Base-by-base conservation (phyloP, 768 basidiomycete species). In the Dentipellis sp. region DNA sequence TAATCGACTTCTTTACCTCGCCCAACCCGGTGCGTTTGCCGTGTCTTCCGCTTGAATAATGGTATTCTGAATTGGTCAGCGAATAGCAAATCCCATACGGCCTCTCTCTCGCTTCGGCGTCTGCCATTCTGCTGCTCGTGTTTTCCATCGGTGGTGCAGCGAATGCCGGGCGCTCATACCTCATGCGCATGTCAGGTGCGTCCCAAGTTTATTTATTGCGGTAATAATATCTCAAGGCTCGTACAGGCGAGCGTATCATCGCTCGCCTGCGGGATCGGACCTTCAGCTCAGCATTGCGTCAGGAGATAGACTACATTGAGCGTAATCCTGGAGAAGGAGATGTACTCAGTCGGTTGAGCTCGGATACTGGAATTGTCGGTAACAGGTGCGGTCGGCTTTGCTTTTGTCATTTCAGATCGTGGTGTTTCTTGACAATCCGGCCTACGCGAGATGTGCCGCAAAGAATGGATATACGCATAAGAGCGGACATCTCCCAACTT, bases 301-400 rank as follows among this genome's bases (percentile, higher is more conserved):
- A 97, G 69, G 94, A 97, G 68, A 86, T 95, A 23, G 93, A 95
- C 67, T 94, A 84, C 68, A 90, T 94, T 6, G 94, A 97, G 68
- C 81, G 80, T 38, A 91, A 91, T 11, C 40, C 40, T 6, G 47
- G 47, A 2, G 92, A 94, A 59, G 95, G 95, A 8, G 95, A 99
- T 67, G 89, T 97, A 9, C 74, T 97, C 46, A 94, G 92, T 68
- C 75, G 95, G 55, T 75, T 98, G 35, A 93, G 89, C 56, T 87
- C 86, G 1, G 95, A 99, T 67, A 90, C 91, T 6, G 90, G 83
- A 61, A 90, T 98, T 60, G 90, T 98, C 42, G 95, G 95, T 45
- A 93, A 92, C 72, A 91, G 89, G 90, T 89, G 55, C 40, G 70
- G 37, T n/a, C 21, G 12, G 1, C n/a, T n/a, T n/a, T n/a, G n/a